Percentiles rank a stretch among this genome's conserved stretches.
phyloP scores from a whole-genome alignment of 2,329 filamentous ascomycete genomes.

The Gnomoniopsis sp. region DNA sequence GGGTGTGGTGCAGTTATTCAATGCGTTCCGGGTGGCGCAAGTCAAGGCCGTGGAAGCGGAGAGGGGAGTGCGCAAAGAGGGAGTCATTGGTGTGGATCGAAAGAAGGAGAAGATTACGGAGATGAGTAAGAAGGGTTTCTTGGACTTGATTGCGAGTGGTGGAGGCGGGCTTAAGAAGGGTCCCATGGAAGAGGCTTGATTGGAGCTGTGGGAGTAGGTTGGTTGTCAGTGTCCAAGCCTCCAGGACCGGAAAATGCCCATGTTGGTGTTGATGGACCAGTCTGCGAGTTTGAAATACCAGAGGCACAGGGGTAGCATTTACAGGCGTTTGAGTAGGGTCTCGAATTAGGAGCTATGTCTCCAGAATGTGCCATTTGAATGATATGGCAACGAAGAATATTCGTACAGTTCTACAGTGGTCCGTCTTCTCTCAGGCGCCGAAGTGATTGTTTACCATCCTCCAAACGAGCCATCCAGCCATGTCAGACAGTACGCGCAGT shows the following conservation, averaged over 20 bases:
- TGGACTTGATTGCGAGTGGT: constrained; percentile 77
- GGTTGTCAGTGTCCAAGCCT: too few species aligned
- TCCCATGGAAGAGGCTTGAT: constrained; percentile 53
- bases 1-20: constrained; percentile 95
- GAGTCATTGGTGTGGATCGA: constrained; percentile 73
- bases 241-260: too few species aligned
- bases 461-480: not conserved
- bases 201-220: not conserved
- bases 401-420: constrained; percentile 11
- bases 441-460: not conserved
- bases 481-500: not conserved
- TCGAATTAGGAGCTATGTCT: constrained; percentile 7
- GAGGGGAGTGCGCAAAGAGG: constrained; percentile 63
- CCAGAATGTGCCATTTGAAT: not conserved
- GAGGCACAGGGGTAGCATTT: not conserved
- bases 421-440: not conserved
- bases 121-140: constrained; percentile 95
- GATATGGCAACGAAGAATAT: not conserved
- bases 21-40: constrained; percentile 89
- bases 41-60: constrained; percentile 80
- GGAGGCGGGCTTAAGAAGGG: constrained; percentile 59
- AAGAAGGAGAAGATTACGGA: constrained; percentile 87
- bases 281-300: too few species aligned
- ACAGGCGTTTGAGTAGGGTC: constrained; percentile 13
- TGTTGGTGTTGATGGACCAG: too few species aligned